Evolutionary conservation across 352 stramenopile species (phyloP), one percentile per base, ranked within the genome.

Genomic region (Pythium phragmitis): DNA sequence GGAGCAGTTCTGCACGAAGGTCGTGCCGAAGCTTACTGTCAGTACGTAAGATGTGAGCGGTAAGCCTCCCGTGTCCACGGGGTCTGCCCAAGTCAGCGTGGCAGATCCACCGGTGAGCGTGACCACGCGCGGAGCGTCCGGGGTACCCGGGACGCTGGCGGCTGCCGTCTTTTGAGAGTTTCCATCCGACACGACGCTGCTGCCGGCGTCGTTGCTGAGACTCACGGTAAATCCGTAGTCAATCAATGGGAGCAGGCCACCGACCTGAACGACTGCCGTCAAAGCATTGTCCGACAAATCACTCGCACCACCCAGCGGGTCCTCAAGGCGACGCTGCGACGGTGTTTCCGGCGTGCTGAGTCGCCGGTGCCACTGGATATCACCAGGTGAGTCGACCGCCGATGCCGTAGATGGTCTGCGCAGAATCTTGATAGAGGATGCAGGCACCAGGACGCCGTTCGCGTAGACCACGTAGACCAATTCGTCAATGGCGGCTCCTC

Each of bases 41-140:
- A 89, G 57, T 8, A 33, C 28, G 42, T 84, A 87, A 0, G 69
- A 79, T 13, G 62, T 76, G n/a, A 89, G 57, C 1, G 78, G 69
- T 11, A 74, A 41, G 9, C 80, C 80, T 9, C 80, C 80, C 0
- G 70, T 82, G 34, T 89, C 80, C 1, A 89, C 65, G 0, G 80
- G 78, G 33, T 85, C 73, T 0, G 26, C 47, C 80, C 80, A 89
- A 2, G 16, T 37, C 1, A 89, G 23, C 7, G 47, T 53, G 47
- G 87, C 64, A 0, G 80, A 68, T 3, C 80, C 80, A 7, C 80
- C 80, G 1, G 78, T 88, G 7, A 73, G 62, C 0, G 9, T 7
- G 12, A 33, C 52, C 0, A 64, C 36, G 4, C 8, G 69, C 0
- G 78, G 80, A 11, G 68, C 21, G 4, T 73, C 58, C 4, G 78